Conservation (phyloP, 257 asterid genomes). For the Rhazya stricta region DNA sequence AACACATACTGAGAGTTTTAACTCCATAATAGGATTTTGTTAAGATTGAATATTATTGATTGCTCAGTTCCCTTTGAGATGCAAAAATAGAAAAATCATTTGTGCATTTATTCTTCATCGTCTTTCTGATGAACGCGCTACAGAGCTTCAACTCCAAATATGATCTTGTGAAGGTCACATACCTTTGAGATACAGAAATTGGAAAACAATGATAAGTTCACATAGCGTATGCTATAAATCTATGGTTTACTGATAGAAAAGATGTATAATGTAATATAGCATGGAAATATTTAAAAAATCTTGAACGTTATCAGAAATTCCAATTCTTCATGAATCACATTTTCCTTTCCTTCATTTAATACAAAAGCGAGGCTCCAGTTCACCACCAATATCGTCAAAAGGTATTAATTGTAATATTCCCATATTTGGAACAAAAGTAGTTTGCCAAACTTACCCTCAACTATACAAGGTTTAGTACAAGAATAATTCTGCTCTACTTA, state of each 20-base stretch:
- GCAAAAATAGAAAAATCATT: background rate
- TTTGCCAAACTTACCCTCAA: background rate
- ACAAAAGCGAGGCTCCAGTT: background rate
- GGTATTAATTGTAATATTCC: background rate
- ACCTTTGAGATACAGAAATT: background rate
- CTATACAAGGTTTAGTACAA: background rate
- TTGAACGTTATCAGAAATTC: background rate
- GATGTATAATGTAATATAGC: background rate
- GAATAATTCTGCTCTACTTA: background rate
- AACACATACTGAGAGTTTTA: background rate
- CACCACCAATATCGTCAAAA: background rate
- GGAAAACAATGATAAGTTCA: background rate
- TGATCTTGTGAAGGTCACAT: background rate
- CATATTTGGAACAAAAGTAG: background rate
- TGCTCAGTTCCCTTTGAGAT: background rate
- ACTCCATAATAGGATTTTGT: background rate
- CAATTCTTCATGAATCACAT: background rate
- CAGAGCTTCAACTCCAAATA: background rate
- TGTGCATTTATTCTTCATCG: background rate
- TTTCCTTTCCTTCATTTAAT: background rate
- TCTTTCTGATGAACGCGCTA: background rate
- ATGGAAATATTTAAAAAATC: background rate
- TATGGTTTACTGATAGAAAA: background rate
- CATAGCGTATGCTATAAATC: background rate
- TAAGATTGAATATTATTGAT: background rate